Evolutionary conservation across 1,284 basidiomycete genomes (phyloP), one percentile per base, ranked within the genome.

Genomic region (Austroboletus olivaceoglutinosus): DNA sequence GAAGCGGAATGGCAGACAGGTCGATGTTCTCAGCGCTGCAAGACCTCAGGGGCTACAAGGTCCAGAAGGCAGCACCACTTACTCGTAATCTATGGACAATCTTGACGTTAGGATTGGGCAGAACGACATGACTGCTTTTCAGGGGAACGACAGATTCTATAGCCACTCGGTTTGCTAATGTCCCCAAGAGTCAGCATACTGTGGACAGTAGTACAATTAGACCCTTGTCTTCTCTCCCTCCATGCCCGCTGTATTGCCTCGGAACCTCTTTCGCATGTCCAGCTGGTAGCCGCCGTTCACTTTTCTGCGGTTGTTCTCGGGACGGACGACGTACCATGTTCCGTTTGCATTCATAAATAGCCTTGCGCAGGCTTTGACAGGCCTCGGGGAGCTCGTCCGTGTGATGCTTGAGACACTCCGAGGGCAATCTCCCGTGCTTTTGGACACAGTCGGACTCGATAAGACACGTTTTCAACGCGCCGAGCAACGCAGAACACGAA

Each of bases 341-440:
- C 53, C 90, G 78, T 69, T 93, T 93, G 72, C 91, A 93, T 59
- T 93, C 89, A 60, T 88, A 92, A 2, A 86, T 85, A 5, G 90
- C 89, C 64, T 81, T 83, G 45, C 91, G 76, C 47, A 93, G 70
- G 19, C 82, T 77, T 62, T 81, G 79, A 65, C 91, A 93, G 59
- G 85, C 76, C 59, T 86, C 81, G 8, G 91, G 91, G 30, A 93
- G 74, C 58, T 90, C 85, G 53, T 84, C 73, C 22, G 71, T 72
- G 66, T 91, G 87, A 31, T 89, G 67, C 59, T 78, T 83, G 48
- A 93, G 75, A 70, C 91, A 93, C 42, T 89, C 85, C 0, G 89
- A 91, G 4, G 90, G 89, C 19, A 86, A 72, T 47, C 74, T 70
- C 8, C 83, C 82, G 44, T 89, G 75, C 63, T 89, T 89, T 21